Evolutionary conservation across 805 yeast genomes (phyloP).

Genomic region (Barnettozyma siamensis): DNA sequence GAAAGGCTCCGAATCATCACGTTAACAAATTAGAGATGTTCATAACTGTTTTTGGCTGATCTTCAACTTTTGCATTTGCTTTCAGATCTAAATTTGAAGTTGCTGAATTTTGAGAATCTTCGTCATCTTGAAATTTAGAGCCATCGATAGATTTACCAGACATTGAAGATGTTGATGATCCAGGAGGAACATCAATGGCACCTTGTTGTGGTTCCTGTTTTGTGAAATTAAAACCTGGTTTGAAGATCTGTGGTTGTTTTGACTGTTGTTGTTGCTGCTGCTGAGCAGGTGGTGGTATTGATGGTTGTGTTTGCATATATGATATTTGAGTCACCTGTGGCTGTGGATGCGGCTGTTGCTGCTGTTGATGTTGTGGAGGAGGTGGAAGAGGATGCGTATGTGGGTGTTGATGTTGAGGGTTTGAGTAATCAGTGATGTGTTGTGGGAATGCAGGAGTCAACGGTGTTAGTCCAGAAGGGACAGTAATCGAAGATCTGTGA

Average conservation of each 20-base stretch:
- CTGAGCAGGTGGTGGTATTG: neutral
- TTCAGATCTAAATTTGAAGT: neutral
- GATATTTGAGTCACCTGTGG: too few species aligned
- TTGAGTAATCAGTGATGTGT: slow-evolving; percentile 7
- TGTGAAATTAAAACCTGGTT: slow-evolving; percentile 5
- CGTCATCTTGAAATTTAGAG: slow-evolving; percentile 6
- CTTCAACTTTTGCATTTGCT: neutral
- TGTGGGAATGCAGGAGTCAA: slow-evolving; percentile 15
- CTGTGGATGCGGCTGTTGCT: too few species aligned
- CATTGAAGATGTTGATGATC: slow-evolving; percentile 4
- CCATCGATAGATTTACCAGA: too few species aligned
- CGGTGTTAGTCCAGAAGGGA: slow-evolving; percentile 20
- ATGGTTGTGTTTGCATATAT: too few species aligned
- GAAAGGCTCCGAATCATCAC: too few species aligned
- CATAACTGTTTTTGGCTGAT: slow-evolving; percentile 10
- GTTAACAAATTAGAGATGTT: slow-evolving; percentile 13
- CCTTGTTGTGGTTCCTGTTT: neutral
- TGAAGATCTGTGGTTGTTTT: neutral
- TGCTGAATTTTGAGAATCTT: neutral
- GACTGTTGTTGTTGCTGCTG: neutral
- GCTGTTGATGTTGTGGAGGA: neutral
- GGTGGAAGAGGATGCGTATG: neutral
- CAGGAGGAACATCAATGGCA: too few species aligned
- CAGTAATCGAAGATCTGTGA: slow-evolving; percentile 19
- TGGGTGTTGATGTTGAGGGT: neutral